Evolutionary conservation across 805 yeast genomes (phyloP).

Genomic region (Kodamaea fukazawae): DNA sequence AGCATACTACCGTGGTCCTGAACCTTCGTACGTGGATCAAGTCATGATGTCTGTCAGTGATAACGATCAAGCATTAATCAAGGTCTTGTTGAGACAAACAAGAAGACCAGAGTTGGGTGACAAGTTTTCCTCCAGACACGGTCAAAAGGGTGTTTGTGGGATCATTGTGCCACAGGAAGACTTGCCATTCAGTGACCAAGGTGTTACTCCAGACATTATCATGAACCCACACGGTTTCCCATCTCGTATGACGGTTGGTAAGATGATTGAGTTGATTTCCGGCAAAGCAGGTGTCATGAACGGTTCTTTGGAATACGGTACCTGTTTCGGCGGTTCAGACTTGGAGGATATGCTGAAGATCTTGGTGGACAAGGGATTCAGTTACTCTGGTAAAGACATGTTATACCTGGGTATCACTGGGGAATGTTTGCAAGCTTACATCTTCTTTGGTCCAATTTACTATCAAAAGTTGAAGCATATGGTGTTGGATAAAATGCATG

Average conservation of each 20-base stretch:
- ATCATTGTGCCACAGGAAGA: conserved; percentile 96
- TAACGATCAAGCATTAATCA: conserved; percentile 89
- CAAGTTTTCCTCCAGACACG: conserved; percentile 95
- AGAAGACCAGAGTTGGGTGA: conserved; percentile 98
- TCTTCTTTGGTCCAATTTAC: conserved; percentile 97
- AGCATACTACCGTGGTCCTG: conserved; percentile 89
- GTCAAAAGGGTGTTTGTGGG: conserved; percentile 99
- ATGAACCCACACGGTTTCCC: conserved; percentile 99
- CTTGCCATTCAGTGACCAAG: conserved; percentile 90
- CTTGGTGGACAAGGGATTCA: conserved; percentile 86
- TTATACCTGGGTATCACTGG: conserved; percentile 96
- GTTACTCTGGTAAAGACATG: conserved; percentile 97
- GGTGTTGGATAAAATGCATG: conserved; percentile 99
- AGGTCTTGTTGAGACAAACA: conserved; percentile 89
- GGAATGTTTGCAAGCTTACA: conserved; percentile 94
- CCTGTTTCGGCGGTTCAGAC: conserved; percentile 98
- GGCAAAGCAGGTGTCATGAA: conserved; percentile 97
- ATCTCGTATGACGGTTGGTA: conserved; percentile 99
- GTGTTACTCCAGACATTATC: conserved; percentile 90
- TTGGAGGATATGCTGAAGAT: conserved; percentile 92
- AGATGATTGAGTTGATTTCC: conserved; percentile 92
- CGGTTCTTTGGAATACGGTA: conserved; percentile 91
- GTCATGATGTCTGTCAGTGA: conserved; percentile 97
- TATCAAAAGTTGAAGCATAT: conserved; percentile 97
- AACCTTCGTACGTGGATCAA: conserved; percentile 91